Base-by-base conservation (phyloP, 2,329 filamentous ascomycete species). In the Shiraia bambusicola region DNA sequence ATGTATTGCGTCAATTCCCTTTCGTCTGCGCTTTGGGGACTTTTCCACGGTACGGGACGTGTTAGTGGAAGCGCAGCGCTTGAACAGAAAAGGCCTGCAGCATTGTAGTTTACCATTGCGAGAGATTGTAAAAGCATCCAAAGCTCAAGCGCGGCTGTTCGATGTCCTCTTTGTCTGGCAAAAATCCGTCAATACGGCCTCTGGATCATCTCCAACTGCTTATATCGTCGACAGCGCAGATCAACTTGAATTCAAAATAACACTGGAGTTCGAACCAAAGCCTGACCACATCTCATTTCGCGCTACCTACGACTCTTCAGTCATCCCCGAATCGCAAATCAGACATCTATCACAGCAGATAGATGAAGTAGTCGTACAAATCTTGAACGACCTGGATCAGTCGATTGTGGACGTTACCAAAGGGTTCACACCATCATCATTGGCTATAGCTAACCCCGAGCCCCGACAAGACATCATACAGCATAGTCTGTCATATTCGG, bases 161-260 rank as follows among this genome's bases (percentile, higher is more conserved):
- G 87, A 95, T 52, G 77, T 84, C 1, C 72, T 95, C 0, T 84
- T 95, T 56, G 83, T 91, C 0, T 96, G 91, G 75, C 91, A 96
- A 56, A 85, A 95, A 59, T 86, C 84, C 0, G 71, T 86, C 13
- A 50, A 66, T 1, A 64, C 66, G 12, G 47, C 51, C 2, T 50
- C 60, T n/a, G 33, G 37, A 10, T 32, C 47, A 13, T 49, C 59
- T 3, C 59, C 70, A 55, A 54, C 56, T 49, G 71, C 92, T 0
- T 65, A 58, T 8, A 74, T 89, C 40, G 62, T 80, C 0, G 75
- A 78, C 17, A 82, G 86, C 37, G 66, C 76, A 4, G 91, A 96
- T 60, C 79, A 80, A 15, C 72, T 93, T 6, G 90, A 95, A 60
- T 90, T 88, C 29, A 82, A 81, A 40, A 61, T 94, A 1, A 77